Percentiles rank a stretch among this genome's conserved stretches.
Evolutionary conservation across 140 eudicot species (phyloP).

Genomic region (Flaveria floridana): DNA sequence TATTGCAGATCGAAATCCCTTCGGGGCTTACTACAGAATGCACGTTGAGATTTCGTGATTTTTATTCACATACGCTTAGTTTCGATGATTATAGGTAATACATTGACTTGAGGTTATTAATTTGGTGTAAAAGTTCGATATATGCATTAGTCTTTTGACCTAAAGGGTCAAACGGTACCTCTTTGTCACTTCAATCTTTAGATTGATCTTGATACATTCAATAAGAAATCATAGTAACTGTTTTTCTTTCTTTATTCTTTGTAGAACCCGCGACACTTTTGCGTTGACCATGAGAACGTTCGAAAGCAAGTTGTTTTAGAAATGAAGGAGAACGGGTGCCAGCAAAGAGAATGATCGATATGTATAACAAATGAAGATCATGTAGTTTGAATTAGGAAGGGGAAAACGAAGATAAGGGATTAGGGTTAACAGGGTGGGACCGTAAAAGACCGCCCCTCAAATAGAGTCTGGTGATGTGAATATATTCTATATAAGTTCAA

Average conservation of each 20-base stretch:
- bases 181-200: background rate
- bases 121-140: slow-evolving; percentile 16
- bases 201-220: slow-evolving; percentile 9
- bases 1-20: slow-evolving; percentile 76
- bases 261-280: slow-evolving; percentile 70
- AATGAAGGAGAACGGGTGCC: no score
- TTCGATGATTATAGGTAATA: slow-evolving; percentile 67
- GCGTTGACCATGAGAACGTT: slow-evolving; percentile 89
- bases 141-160: slow-evolving; percentile 16
- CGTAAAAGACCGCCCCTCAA: no score
- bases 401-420: no score
- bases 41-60: slow-evolving; percentile 54
- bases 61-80: slow-evolving; percentile 64
- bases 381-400: no score
- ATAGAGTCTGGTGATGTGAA: no score
- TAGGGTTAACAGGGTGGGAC: no score
- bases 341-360: no score
- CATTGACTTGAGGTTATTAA: slow-evolving; percentile 16
- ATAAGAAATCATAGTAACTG: background rate
- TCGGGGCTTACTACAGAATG: slow-evolving; percentile 62
- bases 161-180: slow-evolving; percentile 11
- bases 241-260: background rate
- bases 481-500: no score
- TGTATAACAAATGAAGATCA: no score
- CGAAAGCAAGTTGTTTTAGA: slow-evolving; percentile 61